These are phyloP conservation scores for Penicillium polonicum DNA, from an alignment of 2,329 filamentous ascomycete species.

Conservation along the genomic window DNA sequence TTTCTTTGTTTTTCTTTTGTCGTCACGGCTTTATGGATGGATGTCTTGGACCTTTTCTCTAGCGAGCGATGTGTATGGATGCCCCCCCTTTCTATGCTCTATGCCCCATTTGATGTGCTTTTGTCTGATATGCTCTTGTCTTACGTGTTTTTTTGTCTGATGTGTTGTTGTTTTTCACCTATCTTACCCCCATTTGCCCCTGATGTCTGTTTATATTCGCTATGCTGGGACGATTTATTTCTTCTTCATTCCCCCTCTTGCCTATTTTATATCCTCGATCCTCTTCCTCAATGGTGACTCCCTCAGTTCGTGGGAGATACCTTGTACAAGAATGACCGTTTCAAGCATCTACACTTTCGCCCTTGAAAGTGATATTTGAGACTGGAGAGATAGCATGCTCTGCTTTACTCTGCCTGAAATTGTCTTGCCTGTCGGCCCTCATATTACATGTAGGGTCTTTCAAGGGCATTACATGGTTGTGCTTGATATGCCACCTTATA, in stretches of 20 bases:
- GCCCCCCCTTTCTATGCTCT: constrained; percentile 23
- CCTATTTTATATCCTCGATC: constrained; percentile 3
- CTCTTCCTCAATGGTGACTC: constrained; percentile 13
- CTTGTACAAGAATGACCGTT: constrained; percentile 28
- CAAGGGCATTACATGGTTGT: neutral
- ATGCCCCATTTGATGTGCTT: constrained; percentile 21
- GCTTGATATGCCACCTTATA: neutral
- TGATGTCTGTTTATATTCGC: constrained; percentile 20
- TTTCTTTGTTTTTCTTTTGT: constrained; percentile 26
- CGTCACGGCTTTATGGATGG: constrained; percentile 33
- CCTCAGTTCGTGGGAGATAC: constrained; percentile 17
- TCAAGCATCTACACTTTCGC: constrained; percentile 2
- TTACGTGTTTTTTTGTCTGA: constrained; percentile 8
- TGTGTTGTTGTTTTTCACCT: constrained; percentile 16
- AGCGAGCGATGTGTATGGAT: constrained; percentile 39
- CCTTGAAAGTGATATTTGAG: neutral
- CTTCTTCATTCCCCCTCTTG: constrained; percentile 11
- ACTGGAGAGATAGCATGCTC: neutral
- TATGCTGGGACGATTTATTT: constrained; percentile 16
- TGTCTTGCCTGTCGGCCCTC: neutral
- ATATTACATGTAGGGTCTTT: neutral
- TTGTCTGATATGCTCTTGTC: constrained; percentile 9
- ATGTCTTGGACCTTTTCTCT: constrained; percentile 29
- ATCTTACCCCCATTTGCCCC: constrained; percentile 9
- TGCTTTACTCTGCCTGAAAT: neutral